Evolutionary conservation across 116 monocot species (phyloP), one percentile per base, ranked within the genome.

Genomic region (Iris pallida): DNA sequence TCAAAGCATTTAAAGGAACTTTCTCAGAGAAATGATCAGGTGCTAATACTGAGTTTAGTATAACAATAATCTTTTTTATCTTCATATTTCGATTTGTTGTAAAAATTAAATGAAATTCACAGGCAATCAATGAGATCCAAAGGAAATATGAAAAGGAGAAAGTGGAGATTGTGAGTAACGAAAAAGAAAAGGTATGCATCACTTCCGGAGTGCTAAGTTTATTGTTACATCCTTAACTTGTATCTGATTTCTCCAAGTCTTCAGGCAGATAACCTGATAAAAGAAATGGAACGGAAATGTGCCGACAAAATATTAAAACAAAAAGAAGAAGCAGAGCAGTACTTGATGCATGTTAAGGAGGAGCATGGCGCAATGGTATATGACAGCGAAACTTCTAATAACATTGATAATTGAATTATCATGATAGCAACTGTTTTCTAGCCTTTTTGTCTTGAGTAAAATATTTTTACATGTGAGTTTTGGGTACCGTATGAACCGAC

Each of bases 41-140:
- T 90, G 66, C 55, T 73, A 49, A 61, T 20, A 16, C 6, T 53
- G 47, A 17, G 8, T 56, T 11, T 55, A 16, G 42, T 59, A 30
- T 30, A 30, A 30, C 30, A 30, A 30, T 30, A 30, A 30, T 3
- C 6, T 53, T 45, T 57, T 13, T 15, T 16, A 46, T 53, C 57
- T 63, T 68, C 56, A 42, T 57, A 5, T 55, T 45, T 20, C 30
- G 42, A 41, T 55, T 42, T 53, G 42, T 4, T 67, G 42, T 54
- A 16, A 10, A 16, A 47, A 42, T 8, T 53, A 54, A 7, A 30
- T 30, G 40, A 53, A 53, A 56, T 76, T 81, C 52, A 53, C 72
- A 98, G 98, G 98, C 98, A 66, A 90, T 98, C 44, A 98, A 98
- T 79, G 98, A 98, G 59, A 92, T 98, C 48, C 65, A 79, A 47